These are phyloP conservation scores for Breviolum minutum DNA, from an alignment of 73 alveolate genomes.

Conservation along the genomic window DNA sequence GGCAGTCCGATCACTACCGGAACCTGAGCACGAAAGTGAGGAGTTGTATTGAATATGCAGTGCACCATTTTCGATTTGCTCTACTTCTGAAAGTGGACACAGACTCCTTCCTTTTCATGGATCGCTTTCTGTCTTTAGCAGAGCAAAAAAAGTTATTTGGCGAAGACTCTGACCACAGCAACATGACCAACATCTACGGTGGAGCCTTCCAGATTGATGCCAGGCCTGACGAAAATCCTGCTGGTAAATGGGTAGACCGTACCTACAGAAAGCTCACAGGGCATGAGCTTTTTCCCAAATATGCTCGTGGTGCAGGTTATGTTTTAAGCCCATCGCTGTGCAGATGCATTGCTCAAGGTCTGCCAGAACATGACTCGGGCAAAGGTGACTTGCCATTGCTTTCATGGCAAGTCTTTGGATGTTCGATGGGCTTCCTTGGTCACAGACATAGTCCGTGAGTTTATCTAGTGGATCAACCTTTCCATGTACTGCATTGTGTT, in stretches of 20 bases:
- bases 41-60: neutral
- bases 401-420: too few species aligned
- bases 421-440: too few species aligned
- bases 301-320: conserved; percentile 10
- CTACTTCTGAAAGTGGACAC: conserved; percentile 16
- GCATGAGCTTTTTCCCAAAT: neutral
- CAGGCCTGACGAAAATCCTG: neutral
- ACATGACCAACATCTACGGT: neutral
- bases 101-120: conserved; percentile 23
- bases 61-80: neutral
- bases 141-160: neutral
- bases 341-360: neutral
- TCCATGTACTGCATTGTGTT: too few species aligned
- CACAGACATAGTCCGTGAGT: too few species aligned
- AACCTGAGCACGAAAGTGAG: neutral
- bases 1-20: neutral
- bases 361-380: too few species aligned
- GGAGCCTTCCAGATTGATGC: neutral
- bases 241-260: conserved; percentile 10
- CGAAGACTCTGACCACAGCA: neutral
- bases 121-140: neutral
- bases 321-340: conserved; percentile 6
- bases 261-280: conserved; percentile 5
- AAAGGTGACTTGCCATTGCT: too few species aligned
- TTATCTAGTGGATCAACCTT: too few species aligned